Conservation (phyloP, 768 basidiomycete genomes). For the Agaricus blazei region DNA sequence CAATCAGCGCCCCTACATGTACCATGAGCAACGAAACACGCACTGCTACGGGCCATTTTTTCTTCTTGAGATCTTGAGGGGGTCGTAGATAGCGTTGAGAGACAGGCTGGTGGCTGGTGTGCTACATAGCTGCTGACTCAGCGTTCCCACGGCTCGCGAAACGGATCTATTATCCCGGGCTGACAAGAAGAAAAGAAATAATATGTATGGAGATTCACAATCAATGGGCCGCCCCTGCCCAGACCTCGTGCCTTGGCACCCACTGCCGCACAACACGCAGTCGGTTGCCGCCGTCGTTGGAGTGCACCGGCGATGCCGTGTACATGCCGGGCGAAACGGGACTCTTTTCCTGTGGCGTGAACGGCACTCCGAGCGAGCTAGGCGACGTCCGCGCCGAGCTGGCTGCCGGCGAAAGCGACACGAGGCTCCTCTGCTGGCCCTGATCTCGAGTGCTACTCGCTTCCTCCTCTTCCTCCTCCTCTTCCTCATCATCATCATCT, state of each 20-base stretch:
- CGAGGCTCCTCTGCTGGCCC: slow-evolving; percentile 29
- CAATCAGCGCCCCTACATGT: slow-evolving; percentile 10
- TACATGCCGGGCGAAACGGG: slow-evolving; percentile 22
- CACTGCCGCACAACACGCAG: slow-evolving; percentile 28
- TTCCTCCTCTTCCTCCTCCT: slow-evolving; percentile 60
- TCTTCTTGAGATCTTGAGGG: slow-evolving; percentile 54
- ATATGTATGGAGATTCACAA: slow-evolving; percentile 9
- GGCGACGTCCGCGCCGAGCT: slow-evolving; percentile 49
- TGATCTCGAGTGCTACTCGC: slow-evolving; percentile 32
- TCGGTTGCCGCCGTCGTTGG: slow-evolving; percentile 21
- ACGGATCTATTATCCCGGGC: slow-evolving; percentile 19
- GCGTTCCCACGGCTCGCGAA: slow-evolving; percentile 16
- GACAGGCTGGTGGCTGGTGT: slow-evolving; percentile 37
- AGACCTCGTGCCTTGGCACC: slow-evolving; percentile 27
- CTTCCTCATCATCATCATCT: slow-evolving; percentile 55
- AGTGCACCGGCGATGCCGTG: slow-evolving; percentile 17
- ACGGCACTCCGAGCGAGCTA: slow-evolving; percentile 40
- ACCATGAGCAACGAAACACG: slow-evolving; percentile 24
- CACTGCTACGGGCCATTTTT: slow-evolving; percentile 80
- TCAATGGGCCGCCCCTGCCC: slow-evolving; percentile 33
- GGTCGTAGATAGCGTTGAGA: slow-evolving; percentile 27
- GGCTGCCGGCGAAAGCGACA: slow-evolving; percentile 34
- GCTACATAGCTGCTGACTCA: slow-evolving; percentile 49
- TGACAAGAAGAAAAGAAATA: slow-evolving; percentile 13
- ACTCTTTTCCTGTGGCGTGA: slow-evolving; percentile 38